Conservation (phyloP, 768 basidiomycete species). For the Mycena polygramma region DNA sequence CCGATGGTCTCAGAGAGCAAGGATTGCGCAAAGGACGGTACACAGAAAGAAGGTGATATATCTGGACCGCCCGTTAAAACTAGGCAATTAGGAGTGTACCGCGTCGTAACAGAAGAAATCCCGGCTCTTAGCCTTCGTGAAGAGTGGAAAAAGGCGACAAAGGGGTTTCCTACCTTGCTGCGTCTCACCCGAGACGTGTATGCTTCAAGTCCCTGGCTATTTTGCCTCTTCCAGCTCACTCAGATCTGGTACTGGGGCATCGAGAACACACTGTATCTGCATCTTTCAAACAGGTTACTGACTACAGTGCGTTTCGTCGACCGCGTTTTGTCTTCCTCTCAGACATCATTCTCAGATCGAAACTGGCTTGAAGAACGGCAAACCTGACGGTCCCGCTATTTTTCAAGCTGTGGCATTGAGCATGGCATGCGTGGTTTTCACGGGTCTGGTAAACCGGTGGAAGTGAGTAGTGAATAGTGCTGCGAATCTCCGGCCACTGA, state of each 20-base stretch:
- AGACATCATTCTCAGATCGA: slow-evolving; percentile 33
- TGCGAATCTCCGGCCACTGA: neutral
- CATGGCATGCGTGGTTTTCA: slow-evolving; percentile 20
- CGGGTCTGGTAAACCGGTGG: slow-evolving; percentile 8
- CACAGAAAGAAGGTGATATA: slow-evolving; percentile 9
- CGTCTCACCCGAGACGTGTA: slow-evolving; percentile 28
- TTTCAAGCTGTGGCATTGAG: slow-evolving; percentile 24
- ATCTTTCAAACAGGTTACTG: slow-evolving; percentile 29
- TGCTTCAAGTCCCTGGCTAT: slow-evolving; percentile 10
- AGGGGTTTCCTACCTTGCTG: slow-evolving; percentile 9
- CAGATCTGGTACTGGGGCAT: slow-evolving; percentile 15
- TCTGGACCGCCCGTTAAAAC: slow-evolving; percentile 16
- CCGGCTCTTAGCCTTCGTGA: slow-evolving; percentile 17
- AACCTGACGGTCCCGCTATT: slow-evolving; percentile 22
- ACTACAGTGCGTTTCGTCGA: slow-evolving; percentile 14
- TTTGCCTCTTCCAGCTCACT: slow-evolving; percentile 16
- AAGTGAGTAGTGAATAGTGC: neutral
- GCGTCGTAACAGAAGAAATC: slow-evolving; percentile 27
- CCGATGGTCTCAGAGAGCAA: slow-evolving; percentile 21
- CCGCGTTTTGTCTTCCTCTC: neutral
- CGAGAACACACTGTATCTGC: slow-evolving; percentile 15
- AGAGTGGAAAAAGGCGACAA: slow-evolving; percentile 27
- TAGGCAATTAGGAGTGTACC: slow-evolving; percentile 31
- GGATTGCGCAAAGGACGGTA: neutral
- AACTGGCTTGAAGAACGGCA: slow-evolving; percentile 24